Percentiles rank a stretch among this genome's conserved stretches.
Evolutionary conservation across 257 asterid species (phyloP).

Genomic region (Nicotiana obtusifolia): DNA sequence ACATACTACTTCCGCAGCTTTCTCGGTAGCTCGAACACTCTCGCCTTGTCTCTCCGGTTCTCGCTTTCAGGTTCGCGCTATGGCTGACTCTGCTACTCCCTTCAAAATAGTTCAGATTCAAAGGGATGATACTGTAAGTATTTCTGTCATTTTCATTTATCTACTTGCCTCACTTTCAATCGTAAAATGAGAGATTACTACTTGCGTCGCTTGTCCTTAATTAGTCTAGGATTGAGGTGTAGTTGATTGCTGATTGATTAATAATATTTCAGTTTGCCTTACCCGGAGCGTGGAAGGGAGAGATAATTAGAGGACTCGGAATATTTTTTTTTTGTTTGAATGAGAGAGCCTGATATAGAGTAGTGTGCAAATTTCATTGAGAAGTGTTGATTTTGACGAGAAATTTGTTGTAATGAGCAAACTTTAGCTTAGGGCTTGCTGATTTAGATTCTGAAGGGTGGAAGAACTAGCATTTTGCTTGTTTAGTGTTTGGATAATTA

Average conservation of each 20-base stretch:
- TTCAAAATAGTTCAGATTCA: slow-evolving; percentile 83
- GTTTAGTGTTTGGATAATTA: neutral
- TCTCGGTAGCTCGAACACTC: slow-evolving; percentile 20
- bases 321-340: neutral
- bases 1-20: neutral
- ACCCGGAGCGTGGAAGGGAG: neutral
- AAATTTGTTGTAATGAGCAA: neutral
- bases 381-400: neutral
- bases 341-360: neutral
- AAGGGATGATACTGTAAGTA: slow-evolving; percentile 58
- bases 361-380: neutral
- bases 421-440: neutral
- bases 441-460: neutral
- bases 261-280: neutral
- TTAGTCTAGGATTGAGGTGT: neutral
- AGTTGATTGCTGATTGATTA: neutral
- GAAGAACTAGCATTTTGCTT: neutral
- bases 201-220: too few relatives aligned
- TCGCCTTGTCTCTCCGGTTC: slow-evolving; percentile 14
- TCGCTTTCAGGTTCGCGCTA: slow-evolving; percentile 46
- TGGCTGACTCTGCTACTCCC: slow-evolving; percentile 62
- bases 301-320: neutral
- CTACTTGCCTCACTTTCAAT: neutral
- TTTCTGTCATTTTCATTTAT: neutral
- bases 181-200: too few relatives aligned